Conservation (phyloP, 371 early-diverging fungal genomes). For the Umbelopsis sp. region DNA sequence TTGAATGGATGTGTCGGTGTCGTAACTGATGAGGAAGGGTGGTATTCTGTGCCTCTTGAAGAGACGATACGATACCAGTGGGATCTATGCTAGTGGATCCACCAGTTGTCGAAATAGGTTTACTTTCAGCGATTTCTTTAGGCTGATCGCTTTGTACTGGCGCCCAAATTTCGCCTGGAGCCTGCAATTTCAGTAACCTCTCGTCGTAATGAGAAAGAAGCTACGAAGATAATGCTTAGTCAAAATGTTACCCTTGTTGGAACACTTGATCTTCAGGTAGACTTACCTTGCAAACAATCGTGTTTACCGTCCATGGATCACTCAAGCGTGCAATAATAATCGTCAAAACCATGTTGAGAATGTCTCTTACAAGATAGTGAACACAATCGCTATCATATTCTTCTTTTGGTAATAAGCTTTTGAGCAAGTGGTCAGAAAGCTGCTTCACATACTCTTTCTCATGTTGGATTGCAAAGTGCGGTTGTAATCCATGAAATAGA, state of each 20-base stretch:
- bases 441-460: constrained; percentile 56
- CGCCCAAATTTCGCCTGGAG: constrained; percentile 30
- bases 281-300: constrained; percentile 60
- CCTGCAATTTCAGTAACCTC: constrained; percentile 36
- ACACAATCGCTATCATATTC: constrained; percentile 59
- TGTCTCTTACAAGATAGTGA: constrained; percentile 59
- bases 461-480: constrained; percentile 58
- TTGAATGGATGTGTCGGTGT: constrained; percentile 13
- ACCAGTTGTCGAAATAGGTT: not conserved
- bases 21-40: not conserved
- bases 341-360: constrained; percentile 52
- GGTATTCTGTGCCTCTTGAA: constrained; percentile 27
- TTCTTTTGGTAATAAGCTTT: constrained; percentile 37
- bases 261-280: no score
- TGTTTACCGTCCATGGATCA: constrained; percentile 63
- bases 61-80: not conserved
- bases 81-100: not conserved
- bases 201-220: constrained; percentile 33
- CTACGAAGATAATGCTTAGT: constrained; percentile 21
- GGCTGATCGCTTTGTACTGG: not conserved
- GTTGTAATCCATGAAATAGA: constrained; percentile 66
- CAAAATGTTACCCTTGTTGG: no score
- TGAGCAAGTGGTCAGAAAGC: constrained; percentile 52
- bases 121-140: not conserved
- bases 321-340: constrained; percentile 52